These are phyloP conservation scores for Phytopythium helicoides DNA, from an alignment of 352 stramenopile species.

Conservation along the genomic window DNA sequence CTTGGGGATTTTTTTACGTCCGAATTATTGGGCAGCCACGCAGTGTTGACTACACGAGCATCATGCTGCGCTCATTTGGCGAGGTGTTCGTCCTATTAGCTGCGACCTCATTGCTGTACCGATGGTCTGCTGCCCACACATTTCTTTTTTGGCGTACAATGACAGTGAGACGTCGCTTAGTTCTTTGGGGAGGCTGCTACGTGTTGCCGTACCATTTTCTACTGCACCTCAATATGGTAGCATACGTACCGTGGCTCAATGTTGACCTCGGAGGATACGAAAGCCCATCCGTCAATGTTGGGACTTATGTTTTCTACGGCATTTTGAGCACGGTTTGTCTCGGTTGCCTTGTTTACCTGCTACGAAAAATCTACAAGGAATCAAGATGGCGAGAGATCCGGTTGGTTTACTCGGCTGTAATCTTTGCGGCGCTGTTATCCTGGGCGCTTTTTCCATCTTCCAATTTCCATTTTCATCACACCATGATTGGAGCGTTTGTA, in stretches of 20 bases:
- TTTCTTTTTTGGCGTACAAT: slow-evolving; percentile 42
- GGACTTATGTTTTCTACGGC: slow-evolving; percentile 63
- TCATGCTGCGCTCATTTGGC: slow-evolving; percentile 46
- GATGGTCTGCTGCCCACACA: slow-evolving; percentile 35
- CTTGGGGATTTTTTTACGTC: slow-evolving; percentile 77
- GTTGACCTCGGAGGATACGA: slow-evolving; percentile 68
- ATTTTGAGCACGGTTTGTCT: slow-evolving; percentile 28
- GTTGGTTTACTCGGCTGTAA: slow-evolving; percentile 31
- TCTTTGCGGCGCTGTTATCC: slow-evolving; percentile 29
- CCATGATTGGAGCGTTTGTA: slow-evolving; percentile 60
- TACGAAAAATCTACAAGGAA: slow-evolving; percentile 45
- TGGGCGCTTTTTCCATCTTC: slow-evolving; percentile 60
- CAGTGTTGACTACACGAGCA: slow-evolving; percentile 54
- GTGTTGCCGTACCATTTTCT: slow-evolving; percentile 66
- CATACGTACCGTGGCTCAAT: slow-evolving; percentile 74
- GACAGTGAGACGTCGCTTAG: slow-evolving; percentile 23
- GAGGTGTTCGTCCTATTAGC: slow-evolving; percentile 70
- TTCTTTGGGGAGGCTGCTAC: slow-evolving; percentile 65
- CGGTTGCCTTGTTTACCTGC: slow-evolving; percentile 28
- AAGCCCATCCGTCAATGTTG: slow-evolving; percentile 29
- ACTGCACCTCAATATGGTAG: slow-evolving; percentile 76
- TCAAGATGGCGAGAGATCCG: slow-evolving; percentile 33
- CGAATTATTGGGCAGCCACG: slow-evolving; percentile 55
- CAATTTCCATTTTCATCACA: slow-evolving; percentile 71
- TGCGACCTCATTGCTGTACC: slow-evolving; percentile 38